Evolutionary conservation across 2,329 filamentous ascomycete species (phyloP), one percentile per base, ranked within the genome.

Genomic region (Trichoderma hamatum): DNA sequence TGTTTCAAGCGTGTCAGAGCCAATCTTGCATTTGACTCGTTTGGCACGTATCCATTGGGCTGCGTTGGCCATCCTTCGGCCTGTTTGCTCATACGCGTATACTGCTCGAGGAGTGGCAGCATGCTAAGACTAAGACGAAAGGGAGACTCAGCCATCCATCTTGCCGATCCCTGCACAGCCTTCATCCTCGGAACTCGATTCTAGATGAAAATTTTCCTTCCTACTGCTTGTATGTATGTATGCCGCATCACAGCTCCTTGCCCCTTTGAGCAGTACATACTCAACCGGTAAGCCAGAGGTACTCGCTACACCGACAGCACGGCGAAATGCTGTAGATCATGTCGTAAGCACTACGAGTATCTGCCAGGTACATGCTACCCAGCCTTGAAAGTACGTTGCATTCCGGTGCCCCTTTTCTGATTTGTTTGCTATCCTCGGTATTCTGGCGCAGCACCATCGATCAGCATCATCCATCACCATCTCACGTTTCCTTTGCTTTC

Each of bases 351-450:
- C 43, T n/a, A 21, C 11, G n/a, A n/a, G n/a, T n/a, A n/a, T 24
- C 21, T 49, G 2, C n/a, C 46, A 49, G 46, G 46, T 49, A 49
- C 46, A 3, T 5, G 39, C 39, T 43, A 43, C 39, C 16, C 39
- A 43, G 39, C 39, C 1, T n/a, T 6, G 9, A 43, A n/a, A 9
- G 46, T 24, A 49, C 46, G 46, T 49, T 24, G 46, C 46, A 49
- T 49, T 24, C 46, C 46, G 46, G 19, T 49, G 46, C 46, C 16
- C 49, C 24, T 54, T 54, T 64, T 64, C 39, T 43, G 39, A 19
- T 43, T 43, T 43, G 39, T 9, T 19, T 19, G 19, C n/a, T 21
- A 64, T n/a, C 61, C 61, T 64, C 61, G 61, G 61, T 26, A 64
- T 54, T 54, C 7, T 11, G 19, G 10, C 16, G 7, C n/a, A 5